A percentile compares a stretch with the other conserved stretches of the same genome.
These are phyloP conservation scores for Athelia psychrophila DNA, from an alignment of 1,284 basidiomycete species.

Conservation along the genomic window DNA sequence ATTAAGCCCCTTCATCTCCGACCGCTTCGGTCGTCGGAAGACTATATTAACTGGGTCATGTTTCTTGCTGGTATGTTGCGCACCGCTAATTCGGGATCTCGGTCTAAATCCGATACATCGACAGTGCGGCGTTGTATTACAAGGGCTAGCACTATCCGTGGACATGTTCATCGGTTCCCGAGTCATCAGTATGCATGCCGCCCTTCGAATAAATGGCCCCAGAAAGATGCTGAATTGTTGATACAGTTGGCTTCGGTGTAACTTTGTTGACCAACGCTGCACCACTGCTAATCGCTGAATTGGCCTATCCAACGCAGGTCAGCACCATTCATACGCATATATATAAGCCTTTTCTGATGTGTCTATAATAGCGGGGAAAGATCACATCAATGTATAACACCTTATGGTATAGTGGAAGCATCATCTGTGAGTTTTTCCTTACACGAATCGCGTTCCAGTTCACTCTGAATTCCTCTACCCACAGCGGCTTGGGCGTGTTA, in stretches of 20 bases:
- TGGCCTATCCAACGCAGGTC: constrained; percentile 71
- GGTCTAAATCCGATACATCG: too few species aligned
- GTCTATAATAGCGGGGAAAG: constrained; percentile 45
- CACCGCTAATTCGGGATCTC: too few species aligned
- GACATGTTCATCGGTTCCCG: constrained; percentile 57
- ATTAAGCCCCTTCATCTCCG: constrained; percentile 56
- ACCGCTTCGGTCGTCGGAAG: constrained; percentile 51
- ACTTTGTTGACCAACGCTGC: constrained; percentile 59
- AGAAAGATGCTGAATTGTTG: background rate
- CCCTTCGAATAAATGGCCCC: constrained; percentile 2
- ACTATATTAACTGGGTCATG: constrained; percentile 56
- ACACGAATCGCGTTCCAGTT: background rate
- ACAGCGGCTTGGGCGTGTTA: constrained; percentile 51
- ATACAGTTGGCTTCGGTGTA: constrained; percentile 61
- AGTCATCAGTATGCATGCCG: constrained; percentile 43
- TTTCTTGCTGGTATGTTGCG: constrained; percentile 44
- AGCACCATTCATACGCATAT: constrained; percentile 8
- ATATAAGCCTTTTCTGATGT: background rate
- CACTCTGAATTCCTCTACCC: constrained; percentile 2
- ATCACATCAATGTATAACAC: constrained; percentile 61
- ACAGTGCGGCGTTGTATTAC: constrained; percentile 45
- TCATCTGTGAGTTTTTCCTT: constrained; percentile 40
- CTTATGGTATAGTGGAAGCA: constrained; percentile 64
- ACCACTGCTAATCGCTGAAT: constrained; percentile 64
- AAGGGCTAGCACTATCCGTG: constrained; percentile 46